Evolutionary conservation across 306 rosid genomes (phyloP).

Genomic region (Glycine tomentella): DNA sequence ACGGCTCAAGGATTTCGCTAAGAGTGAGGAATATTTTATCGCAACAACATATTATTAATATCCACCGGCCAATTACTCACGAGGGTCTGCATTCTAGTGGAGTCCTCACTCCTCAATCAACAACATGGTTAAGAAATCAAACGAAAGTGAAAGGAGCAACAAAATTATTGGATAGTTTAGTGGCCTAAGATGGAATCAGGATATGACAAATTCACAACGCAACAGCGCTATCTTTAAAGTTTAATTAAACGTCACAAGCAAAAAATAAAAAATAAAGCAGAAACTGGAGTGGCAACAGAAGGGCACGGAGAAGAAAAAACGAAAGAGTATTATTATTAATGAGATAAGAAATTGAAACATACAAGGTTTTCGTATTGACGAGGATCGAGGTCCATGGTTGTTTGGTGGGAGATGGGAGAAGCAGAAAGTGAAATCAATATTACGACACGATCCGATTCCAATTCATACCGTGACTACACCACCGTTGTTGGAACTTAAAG

Average conservation of each 20-base stretch:
- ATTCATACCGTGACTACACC: neutral
- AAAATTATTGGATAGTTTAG: neutral
- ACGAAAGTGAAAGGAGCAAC: neutral
- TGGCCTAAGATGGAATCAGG: neutral
- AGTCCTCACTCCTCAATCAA: neutral
- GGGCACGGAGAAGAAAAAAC: neutral
- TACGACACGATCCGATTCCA: constrained; percentile 24
- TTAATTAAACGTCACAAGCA: neutral
- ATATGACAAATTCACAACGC: neutral
- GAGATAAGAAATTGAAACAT: constrained; percentile 34
- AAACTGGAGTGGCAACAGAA: neutral
- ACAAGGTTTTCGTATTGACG: constrained; percentile 77
- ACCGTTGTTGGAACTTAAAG: too few species aligned
- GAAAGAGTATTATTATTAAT: neutral
- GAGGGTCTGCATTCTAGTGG: neutral
- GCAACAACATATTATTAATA: neutral
- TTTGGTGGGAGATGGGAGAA: neutral
- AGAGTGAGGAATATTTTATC: neutral
- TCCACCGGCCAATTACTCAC: neutral
- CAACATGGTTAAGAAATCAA: neutral
- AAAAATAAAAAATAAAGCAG: neutral
- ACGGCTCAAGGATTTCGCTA: neutral
- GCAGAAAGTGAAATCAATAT: neutral
- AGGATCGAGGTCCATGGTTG: constrained; percentile 84
- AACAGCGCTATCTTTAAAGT: neutral